phyloP scores from a whole-genome alignment of 192 early-diverging fungal genomes.

The Coemansia sp. region DNA sequence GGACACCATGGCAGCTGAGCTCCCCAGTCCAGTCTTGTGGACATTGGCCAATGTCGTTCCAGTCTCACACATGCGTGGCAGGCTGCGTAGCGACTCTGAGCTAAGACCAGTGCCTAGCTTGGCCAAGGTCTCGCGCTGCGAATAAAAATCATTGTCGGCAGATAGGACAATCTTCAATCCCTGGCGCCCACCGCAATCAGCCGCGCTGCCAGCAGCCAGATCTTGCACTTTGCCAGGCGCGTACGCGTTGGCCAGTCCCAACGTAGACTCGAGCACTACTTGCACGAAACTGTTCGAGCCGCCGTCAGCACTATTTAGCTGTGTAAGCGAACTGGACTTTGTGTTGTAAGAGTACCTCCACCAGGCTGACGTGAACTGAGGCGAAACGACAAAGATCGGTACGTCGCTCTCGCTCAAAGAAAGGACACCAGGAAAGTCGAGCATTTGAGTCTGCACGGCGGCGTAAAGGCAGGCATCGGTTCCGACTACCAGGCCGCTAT shows the following conservation, averaged over 20 bases:
- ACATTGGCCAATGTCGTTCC: constrained; percentile 67
- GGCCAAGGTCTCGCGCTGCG: constrained; percentile 76
- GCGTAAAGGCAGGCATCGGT: constrained; percentile 86
- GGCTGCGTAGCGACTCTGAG: constrained; percentile 57
- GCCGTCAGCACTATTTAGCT: constrained; percentile 35
- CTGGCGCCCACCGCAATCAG: background rate
- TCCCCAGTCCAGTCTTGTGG: constrained; percentile 96
- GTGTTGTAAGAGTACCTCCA: constrained; percentile 70
- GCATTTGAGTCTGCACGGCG: constrained; percentile 51
- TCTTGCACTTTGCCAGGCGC: constrained; percentile 10
- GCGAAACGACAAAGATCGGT: constrained; percentile 66
- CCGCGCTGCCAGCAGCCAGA: background rate
- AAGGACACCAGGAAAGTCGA: background rate
- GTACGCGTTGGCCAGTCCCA: constrained; percentile 29
- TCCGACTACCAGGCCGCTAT: constrained; percentile 82
- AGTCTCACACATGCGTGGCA: constrained; percentile 67
- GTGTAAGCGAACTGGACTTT: constrained; percentile 20
- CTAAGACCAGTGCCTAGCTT: constrained; percentile 56
- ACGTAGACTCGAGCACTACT: constrained; percentile 41
- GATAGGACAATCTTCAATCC: constrained; percentile 76
- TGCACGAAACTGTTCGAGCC: constrained; percentile 43
- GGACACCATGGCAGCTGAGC: constrained; percentile 95
- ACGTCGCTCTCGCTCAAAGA: constrained; percentile 11
- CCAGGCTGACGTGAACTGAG: constrained; percentile 81
- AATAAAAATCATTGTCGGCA: constrained; percentile 99